phyloP scores from a whole-genome alignment of 495 filamentous ascomycete species.

The Penicillium samsonianum region DNA sequence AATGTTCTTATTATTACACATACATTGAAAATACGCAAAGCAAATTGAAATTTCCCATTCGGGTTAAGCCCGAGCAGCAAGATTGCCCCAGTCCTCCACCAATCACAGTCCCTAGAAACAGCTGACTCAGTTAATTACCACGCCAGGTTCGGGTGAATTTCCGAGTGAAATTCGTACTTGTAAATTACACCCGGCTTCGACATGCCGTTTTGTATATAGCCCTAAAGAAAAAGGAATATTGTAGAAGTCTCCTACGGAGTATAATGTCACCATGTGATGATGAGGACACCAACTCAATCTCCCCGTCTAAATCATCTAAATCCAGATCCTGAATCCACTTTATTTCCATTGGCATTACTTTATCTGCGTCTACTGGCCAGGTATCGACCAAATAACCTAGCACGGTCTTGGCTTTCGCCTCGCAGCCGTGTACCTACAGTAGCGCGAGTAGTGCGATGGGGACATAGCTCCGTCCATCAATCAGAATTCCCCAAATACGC shows the following conservation, averaged over 20 bases:
- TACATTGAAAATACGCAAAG: slow-evolving; percentile 5
- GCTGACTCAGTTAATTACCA: slow-evolving; percentile 17
- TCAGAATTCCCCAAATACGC: slow-evolving; percentile 18
- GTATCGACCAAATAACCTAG: neutral
- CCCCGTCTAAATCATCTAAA: neutral
- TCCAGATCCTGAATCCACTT: slow-evolving; percentile 7
- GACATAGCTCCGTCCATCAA: slow-evolving; percentile 16
- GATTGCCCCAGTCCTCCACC: slow-evolving; percentile 8
- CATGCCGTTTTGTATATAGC: slow-evolving; percentile 4
- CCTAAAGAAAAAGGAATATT: neutral
- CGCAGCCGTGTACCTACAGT: slow-evolving; percentile 36
- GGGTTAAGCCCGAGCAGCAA: slow-evolving; percentile 5
- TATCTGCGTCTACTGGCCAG: slow-evolving; percentile 2
- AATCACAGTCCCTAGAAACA: slow-evolving; percentile 11
- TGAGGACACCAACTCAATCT: slow-evolving; percentile 7
- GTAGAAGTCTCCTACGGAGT: neutral
- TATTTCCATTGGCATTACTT: slow-evolving; percentile 8
- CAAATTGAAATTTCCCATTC: slow-evolving; percentile 16
- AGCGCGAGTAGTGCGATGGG: slow-evolving; percentile 21
- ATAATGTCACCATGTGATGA: neutral
- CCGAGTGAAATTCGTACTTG: neutral
- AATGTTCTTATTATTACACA: neutral
- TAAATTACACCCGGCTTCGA: neutral
- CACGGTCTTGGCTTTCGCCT: slow-evolving; percentile 26
- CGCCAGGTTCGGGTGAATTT: slow-evolving; percentile 4